phyloP scores from a whole-genome alignment of 805 yeast genomes.

The Diddensiella santjacobensis region DNA sequence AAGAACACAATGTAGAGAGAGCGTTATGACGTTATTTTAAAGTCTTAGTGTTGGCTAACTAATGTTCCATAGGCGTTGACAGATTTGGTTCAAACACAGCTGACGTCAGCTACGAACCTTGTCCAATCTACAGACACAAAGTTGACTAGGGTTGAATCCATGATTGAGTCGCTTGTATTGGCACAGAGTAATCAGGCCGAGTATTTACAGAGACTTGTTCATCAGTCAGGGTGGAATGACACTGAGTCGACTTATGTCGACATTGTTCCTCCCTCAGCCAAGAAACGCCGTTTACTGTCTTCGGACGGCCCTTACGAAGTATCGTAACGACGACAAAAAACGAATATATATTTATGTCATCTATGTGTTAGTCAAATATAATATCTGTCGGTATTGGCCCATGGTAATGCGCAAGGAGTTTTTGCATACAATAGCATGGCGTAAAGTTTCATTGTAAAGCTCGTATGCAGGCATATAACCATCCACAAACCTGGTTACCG shows the following conservation, averaged over 20 bases:
- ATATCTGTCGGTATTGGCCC: slow-evolving; percentile 1
- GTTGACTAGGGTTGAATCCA: not conserved
- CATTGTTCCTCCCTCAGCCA: not conserved
- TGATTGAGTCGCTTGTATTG: not conserved
- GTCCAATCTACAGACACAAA: not conserved
- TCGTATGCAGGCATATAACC: slow-evolving; percentile 85
- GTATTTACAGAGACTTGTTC: not conserved
- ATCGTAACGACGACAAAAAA: not conserved
- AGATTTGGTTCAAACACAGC: too few species aligned
- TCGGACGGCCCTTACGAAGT: not conserved
- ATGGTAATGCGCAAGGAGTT: not conserved
- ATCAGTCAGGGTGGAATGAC: not conserved
- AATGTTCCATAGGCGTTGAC: too few species aligned
- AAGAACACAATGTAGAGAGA: too few species aligned
- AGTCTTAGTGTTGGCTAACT: too few species aligned
- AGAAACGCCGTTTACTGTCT: not conserved
- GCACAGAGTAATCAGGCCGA: not conserved
- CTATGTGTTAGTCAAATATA: slow-evolving; percentile 3
- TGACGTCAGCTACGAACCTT: too few species aligned
- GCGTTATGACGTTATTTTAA: too few species aligned
- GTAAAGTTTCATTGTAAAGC: slow-evolving; percentile 42
- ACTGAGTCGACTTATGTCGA: not conserved
- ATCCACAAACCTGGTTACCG: slow-evolving; percentile 66
- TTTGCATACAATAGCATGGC: slow-evolving; percentile 1
- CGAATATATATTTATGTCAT: too few species aligned